Evolutionary conservation across 2,329 filamentous ascomycete genomes (phyloP).

Genomic region (Pestalotiopsis sp.): DNA sequence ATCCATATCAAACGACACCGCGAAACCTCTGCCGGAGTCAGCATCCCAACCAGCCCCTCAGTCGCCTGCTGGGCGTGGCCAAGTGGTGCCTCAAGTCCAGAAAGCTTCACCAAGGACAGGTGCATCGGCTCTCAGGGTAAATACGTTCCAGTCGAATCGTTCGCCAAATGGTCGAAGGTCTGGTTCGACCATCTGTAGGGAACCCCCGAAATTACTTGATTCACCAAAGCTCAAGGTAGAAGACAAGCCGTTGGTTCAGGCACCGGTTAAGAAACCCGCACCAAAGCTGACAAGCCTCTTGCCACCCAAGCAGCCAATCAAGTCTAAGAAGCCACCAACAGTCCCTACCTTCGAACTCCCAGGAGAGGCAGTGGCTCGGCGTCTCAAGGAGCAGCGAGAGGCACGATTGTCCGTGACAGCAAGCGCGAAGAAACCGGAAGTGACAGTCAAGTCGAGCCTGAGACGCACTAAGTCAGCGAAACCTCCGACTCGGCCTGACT

Average conservation of each 20-base stretch:
- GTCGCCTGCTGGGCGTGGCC: neutral
- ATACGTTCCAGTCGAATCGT: constrained; percentile 36
- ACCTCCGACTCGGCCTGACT: constrained; percentile 55
- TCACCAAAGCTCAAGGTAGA: constrained; percentile 25
- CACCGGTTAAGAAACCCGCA: constrained; percentile 28
- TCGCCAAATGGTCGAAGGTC: constrained; percentile 43
- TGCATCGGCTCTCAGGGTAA: constrained; percentile 44
- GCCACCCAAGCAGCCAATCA: constrained; percentile 48
- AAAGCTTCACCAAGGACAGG: constrained; percentile 25
- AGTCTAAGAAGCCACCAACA: constrained; percentile 57
- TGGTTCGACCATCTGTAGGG: constrained; percentile 40
- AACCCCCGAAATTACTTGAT: constrained; percentile 32
- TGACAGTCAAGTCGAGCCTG: constrained; percentile 25
- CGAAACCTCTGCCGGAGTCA: constrained; percentile 14
- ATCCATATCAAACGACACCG: constrained; percentile 20
- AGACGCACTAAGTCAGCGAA: constrained; percentile 53
- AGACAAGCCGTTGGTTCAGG: constrained; percentile 24
- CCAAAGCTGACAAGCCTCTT: constrained; percentile 42
- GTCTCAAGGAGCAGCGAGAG: constrained; percentile 56
- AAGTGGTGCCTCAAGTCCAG: neutral
- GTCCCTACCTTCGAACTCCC: constrained; percentile 63
- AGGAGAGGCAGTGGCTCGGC: constrained; percentile 61
- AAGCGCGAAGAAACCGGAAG: constrained; percentile 27
- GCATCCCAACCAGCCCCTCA: neutral
- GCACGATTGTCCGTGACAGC: constrained; percentile 43